Percentiles rank a stretch among this genome's conserved stretches.
phyloP scores from a whole-genome alignment of 371 early-diverging fungal species.

The Basidiobolus meristosporus region DNA sequence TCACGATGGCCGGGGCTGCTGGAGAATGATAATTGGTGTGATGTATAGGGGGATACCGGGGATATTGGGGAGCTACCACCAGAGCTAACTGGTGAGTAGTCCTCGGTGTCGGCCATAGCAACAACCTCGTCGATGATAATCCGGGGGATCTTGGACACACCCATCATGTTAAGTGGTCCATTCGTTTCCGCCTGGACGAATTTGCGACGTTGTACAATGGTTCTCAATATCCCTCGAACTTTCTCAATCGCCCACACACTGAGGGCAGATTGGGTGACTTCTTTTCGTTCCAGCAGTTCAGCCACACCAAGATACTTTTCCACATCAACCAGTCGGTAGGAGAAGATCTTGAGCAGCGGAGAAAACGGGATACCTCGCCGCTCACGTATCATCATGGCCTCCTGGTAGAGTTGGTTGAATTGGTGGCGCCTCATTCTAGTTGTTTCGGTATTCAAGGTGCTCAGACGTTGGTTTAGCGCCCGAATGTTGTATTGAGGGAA shows the following conservation, averaged over 20 bases:
- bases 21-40: no score
- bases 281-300: neutral
- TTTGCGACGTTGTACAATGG: constrained; percentile 1
- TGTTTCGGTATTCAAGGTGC: constrained; percentile 4
- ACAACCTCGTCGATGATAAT: no score
- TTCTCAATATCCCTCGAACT: constrained; percentile 1
- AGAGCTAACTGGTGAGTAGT: no score
- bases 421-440: constrained; percentile 5
- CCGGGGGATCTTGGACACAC: no score
- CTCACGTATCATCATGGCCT: constrained; percentile 10
- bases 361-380: neutral
- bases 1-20: no score
- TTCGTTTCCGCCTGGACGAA: no score
- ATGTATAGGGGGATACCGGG: no score
- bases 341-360: neutral
- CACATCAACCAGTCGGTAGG: constrained; percentile 1
- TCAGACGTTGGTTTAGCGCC: constrained; percentile 11
- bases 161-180: no score
- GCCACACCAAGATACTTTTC: constrained; percentile 3
- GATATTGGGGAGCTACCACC: no score
- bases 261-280: neutral
- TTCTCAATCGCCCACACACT: neutral
- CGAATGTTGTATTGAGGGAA: no score
- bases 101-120: no score
- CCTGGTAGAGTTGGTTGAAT: constrained; percentile 12